Evolutionary conservation across 1,139 yeast species (phyloP), one percentile per base, ranked within the genome.

Genomic region (Pneumocystis oryctolagi): DNA sequence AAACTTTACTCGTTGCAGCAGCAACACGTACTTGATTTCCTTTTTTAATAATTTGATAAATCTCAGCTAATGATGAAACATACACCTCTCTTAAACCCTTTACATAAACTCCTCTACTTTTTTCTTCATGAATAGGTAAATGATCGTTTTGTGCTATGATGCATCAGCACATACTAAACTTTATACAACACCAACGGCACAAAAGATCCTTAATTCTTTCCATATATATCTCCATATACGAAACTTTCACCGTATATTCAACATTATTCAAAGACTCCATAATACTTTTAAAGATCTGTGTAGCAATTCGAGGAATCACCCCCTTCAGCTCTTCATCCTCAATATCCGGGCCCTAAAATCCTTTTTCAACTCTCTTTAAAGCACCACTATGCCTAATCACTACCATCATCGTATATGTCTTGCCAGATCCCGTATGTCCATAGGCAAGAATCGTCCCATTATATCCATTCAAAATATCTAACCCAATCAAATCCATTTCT

Each of bases 401-500:
- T 59, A 65, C 68, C 71, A 87, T 81, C 95, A 89, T 86, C 1
- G 96, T 86, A 71, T 82, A 83, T 0, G 95, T 83, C 71, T 89
- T 89, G 2, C 96, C 96, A 0, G 94, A 81, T 0, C 95, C 94
- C 0, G 95, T 85, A 71, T 87, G 96, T 6, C 96, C 97, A 72
- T 88, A 89, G 0, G 95, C 90, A 59, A 89, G 75, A 0, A 89
- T 84, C 0, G 96, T 84, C 28, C 94, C 92, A 72, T 89, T 88
- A 71, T 86, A 88, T 0, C 97, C 97, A 57, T 80, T 78, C 66
- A 88, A 78, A 55, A 88, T 77, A 60, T 65, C 66, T 62, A 28
- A 4, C 35, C 2, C 16, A 1, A 9, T 60, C 25, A 9, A 31
- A 53, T 8, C 60, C 14, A 8, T 0, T 32, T 32, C n/a, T 25